These are phyloP conservation scores for Plantago elongata DNA, from an alignment of 257 asterid genomes.

Conservation along the genomic window DNA sequence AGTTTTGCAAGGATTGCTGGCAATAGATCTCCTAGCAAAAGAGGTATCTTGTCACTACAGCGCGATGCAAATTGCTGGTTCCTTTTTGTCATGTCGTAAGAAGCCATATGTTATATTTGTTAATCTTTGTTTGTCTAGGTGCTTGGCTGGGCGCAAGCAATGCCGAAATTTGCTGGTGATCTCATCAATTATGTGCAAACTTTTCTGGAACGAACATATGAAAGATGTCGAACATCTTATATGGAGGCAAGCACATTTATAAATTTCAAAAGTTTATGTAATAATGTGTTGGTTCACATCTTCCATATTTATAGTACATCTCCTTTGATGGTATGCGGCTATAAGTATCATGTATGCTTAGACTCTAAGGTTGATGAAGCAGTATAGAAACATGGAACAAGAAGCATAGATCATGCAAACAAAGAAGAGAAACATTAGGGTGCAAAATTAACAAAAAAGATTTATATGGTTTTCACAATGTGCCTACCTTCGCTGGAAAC, in stretches of 20 bases:
- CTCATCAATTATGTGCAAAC: constrained; percentile 86
- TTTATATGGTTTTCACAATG: no score
- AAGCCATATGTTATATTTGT: constrained; percentile 7
- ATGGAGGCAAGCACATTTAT: constrained; percentile 69
- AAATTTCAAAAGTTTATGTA: constrained; percentile 19
- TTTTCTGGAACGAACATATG: constrained; percentile 94
- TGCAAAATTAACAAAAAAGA: no score
- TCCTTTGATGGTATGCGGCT: no score
- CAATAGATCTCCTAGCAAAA: constrained; percentile 87
- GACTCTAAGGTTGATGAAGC: no score
- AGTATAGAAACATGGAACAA: no score
- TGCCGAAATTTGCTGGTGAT: constrained; percentile 93
- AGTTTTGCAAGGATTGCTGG: constrained; percentile 91
- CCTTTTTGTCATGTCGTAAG: constrained; percentile 9
- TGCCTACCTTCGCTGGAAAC: no score
- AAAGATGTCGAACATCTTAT: constrained; percentile 96
- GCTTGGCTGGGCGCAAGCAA: constrained; percentile 99
- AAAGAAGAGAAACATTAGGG: no score
- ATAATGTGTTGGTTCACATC: constrained; percentile 4
- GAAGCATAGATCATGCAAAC: no score
- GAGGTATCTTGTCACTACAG: constrained; percentile 49
- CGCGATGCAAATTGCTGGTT: constrained; percentile 4
- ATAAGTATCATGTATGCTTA: no score
- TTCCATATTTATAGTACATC: no score
- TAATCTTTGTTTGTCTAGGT: constrained; percentile 51